Base-by-base conservation (phyloP, 192 early-diverging fungal species). In the Funneliformis mosseae region DNA sequence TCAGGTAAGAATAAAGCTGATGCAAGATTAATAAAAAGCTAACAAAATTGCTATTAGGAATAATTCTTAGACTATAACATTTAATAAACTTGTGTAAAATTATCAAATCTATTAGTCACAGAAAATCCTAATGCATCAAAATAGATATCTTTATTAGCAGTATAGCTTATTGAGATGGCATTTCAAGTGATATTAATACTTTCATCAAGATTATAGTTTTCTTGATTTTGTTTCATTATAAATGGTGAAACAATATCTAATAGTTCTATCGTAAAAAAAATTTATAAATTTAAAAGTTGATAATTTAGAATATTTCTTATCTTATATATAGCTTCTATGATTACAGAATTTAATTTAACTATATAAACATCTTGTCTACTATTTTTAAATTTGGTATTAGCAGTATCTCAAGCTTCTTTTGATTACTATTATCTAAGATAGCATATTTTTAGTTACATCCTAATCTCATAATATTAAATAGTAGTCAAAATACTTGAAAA, bases 361-460 rank as follows among this genome's bases (percentile, higher is more conserved):
- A 9, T 96, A 94, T 81, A 95, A 94, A 85, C 92, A 95, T 71
- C 82, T 95, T 14, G 87, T 94, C 50, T 96, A 7, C 86, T 91
- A 14, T 81, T 97, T 80, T 84, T 87, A 3, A 84, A 90, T 16
- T 83, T 96, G 62, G 94, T 96, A 1, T 76, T 78, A 42, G 85
- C 85, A 39, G 92, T 95, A 10, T 87, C 87, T 7, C 88, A 88
- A 33, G 89, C 91, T 14, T 74, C 93, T 0, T 77, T 99, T 16
- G 87, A 92, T 67, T 88, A 85, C 83, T 95, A 43, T 80, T 97
- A 5, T 87, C 92, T 42, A 94, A 97, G 82, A 84, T 98, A 38
- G 89, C 97, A 8, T 84, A 88, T 72, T 87, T 96, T 7, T 79
- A 97, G 50, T 83, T 96, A 39, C 96, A 99, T 82, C 94, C 94